phyloP scores from a whole-genome alignment of 129 eudicot genomes.

The Chrysanthemum makinoi region DNA sequence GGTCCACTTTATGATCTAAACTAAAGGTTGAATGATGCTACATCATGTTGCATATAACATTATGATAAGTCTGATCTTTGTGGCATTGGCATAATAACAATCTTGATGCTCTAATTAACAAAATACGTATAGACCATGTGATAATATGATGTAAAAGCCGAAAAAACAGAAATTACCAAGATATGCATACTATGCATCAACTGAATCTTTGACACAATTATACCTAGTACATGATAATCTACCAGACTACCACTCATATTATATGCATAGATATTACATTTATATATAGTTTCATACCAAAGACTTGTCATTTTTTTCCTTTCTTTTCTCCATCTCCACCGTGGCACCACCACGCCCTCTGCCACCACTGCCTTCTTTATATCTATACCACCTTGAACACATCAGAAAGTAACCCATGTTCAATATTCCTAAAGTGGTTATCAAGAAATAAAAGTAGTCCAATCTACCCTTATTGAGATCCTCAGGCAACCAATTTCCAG shows the following conservation, averaged over 20 bases:
- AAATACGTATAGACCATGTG: no score
- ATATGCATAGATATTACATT: background rate
- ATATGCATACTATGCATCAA: constrained; percentile 4
- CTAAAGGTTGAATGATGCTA: no score
- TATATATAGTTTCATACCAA: constrained; percentile 18
- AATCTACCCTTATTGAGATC: constrained; percentile 74
- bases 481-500: constrained; percentile 80
- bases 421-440: constrained; percentile 40
- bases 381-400: constrained; percentile 64
- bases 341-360: background rate
- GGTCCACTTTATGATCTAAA: no score
- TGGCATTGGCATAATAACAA: no score
- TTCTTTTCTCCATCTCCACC: constrained; percentile 39
- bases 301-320: constrained; percentile 26
- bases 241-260: background rate
- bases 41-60: no score
- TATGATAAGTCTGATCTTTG: no score
- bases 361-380: constrained; percentile 40
- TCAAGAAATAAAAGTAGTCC: constrained; percentile 66
- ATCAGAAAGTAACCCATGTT: constrained; percentile 53
- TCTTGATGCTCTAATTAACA: no score
- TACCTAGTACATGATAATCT: constrained; percentile 4
- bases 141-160: no score
- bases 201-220: constrained; percentile 10
- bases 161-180: background rate